phyloP scores from a whole-genome alignment of 2,329 filamentous ascomycete genomes.

The Hypoxylon rubiginosum region DNA sequence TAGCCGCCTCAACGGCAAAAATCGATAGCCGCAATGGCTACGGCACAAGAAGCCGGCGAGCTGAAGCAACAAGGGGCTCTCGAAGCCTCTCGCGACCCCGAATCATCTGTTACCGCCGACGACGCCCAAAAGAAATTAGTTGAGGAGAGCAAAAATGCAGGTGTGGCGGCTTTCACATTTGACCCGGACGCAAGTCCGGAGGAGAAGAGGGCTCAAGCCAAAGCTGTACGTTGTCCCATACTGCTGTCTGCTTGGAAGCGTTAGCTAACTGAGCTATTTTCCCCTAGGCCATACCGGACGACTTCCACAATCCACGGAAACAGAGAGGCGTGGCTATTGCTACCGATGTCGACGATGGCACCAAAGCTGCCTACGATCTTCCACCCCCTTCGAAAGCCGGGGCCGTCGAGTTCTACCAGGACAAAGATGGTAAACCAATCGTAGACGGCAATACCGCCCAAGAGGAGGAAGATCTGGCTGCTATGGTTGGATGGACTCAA shows the following conservation, averaged over 20 bases:
- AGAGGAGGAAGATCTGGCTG: slow-evolving; percentile 67
- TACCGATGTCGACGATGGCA: slow-evolving; percentile 83
- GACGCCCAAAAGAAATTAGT: slow-evolving; percentile 81
- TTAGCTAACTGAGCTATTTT: slow-evolving; percentile 31
- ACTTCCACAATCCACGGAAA: slow-evolving; percentile 72
- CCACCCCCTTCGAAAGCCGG: slow-evolving; percentile 80
- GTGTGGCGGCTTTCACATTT: slow-evolving; percentile 85
- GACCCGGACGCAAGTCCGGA: slow-evolving; percentile 86
- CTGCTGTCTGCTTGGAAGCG: slow-evolving; percentile 25
- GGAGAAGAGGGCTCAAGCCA: slow-evolving; percentile 85
- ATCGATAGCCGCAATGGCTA: slow-evolving; percentile 49
- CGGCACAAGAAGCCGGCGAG: slow-evolving; percentile 65
- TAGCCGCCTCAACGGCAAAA: slow-evolving; percentile 33
- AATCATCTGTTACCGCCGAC: slow-evolving; percentile 75
- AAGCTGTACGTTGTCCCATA: slow-evolving; percentile 72
- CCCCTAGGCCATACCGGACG: slow-evolving; percentile 71
- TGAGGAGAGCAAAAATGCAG: slow-evolving; percentile 82
- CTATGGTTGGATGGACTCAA: slow-evolving; percentile 86
- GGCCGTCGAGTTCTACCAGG: slow-evolving; percentile 68
- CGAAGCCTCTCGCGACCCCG: slow-evolving; percentile 80
- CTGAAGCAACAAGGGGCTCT: slow-evolving; percentile 85
- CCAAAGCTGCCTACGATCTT: slow-evolving; percentile 78
- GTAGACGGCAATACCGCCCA: slow-evolving; percentile 65
- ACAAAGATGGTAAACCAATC: slow-evolving; percentile 63
- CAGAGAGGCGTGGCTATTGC: slow-evolving; percentile 77